Base-by-base conservation (phyloP, 2,329 filamentous ascomycete species). In the Neopestalotiopsis sp. region DNA sequence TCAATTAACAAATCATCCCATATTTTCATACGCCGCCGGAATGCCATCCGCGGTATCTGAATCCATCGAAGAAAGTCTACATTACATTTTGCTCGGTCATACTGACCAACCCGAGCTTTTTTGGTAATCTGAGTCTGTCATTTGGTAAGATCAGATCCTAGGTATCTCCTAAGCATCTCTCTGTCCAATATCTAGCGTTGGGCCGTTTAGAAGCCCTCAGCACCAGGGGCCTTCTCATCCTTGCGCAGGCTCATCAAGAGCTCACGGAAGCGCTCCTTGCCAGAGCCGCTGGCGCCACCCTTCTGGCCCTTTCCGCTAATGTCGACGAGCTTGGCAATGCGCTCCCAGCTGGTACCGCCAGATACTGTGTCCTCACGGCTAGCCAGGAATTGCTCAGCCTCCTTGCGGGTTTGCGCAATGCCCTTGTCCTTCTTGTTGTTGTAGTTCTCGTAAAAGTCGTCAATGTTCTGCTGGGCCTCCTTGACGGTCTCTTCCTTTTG, bases 381-480 rank as follows among this genome's bases (percentile, higher is more conserved):
- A 67, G 89, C 91, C 61, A 98, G 84, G 82, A 98, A 99, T 78
- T 97, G 91, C 77, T 98, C 95, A 6, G 95, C 96, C 75, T 99
- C 96, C 80, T 93, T 92, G 76, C 92, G 90, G 68, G 95, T 96
- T 84, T 97, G 94, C 28, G 92, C 87, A 74, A 98, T 92, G 69
- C 89, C 90, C 88, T 98, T 98, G 81, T 99, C 96, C 81, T 96
- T 95, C 85, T 98, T 97, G 81, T 92, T 91, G 85, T 98, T 98
- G 86, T 99, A 99, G 83, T 97, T 98, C 79, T 98, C 95, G 86
- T 99, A 99, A 84, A 98, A 99, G 80, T 98, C 96, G 80, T 99
- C 96, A 72, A 99, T 97, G 81, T 97, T 96, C 79, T 95, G 89
- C 78, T 94, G 94, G 12, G 96, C 96, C 75, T 96, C 94, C 80